These are phyloP conservation scores for Umbelopsis sp. DNA, from an alignment of 192 early-diverging fungal species.

Conservation along the genomic window DNA sequence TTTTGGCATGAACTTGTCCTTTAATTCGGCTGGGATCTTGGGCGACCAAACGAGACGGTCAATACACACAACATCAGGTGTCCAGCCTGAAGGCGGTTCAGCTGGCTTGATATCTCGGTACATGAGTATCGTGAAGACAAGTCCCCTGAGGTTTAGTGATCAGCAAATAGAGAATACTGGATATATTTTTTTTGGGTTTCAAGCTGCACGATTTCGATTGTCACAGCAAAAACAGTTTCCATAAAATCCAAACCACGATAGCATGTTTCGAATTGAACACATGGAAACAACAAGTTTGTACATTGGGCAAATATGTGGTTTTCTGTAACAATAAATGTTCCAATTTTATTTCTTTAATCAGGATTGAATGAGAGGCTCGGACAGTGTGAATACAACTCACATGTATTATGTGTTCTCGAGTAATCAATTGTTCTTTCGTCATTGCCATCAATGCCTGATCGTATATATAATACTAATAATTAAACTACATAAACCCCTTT, in stretches of 20 bases:
- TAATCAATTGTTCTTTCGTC: slow-evolving; percentile 1
- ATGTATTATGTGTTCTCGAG: slow-evolving; percentile 19
- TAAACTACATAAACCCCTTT: background rate
- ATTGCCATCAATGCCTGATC: slow-evolving; percentile 1
- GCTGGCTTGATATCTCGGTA: slow-evolving; percentile 34
- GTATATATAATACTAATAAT: background rate
- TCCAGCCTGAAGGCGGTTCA: slow-evolving; percentile 29
- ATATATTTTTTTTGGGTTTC: too few species aligned
- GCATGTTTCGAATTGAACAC: too few species aligned
- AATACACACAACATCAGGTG: slow-evolving; percentile 28
- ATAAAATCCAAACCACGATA: too few species aligned
- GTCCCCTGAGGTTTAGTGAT: too few species aligned
- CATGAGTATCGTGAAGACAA: background rate
- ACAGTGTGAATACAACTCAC: slow-evolving; percentile 20
- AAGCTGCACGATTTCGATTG: too few species aligned
- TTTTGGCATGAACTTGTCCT: slow-evolving; percentile 24
- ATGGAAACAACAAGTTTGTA: too few species aligned
- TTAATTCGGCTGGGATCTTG: slow-evolving; percentile 24
- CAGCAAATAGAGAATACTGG: too few species aligned
- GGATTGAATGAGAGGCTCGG: slow-evolving; percentile 10
- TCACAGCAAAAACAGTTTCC: too few species aligned
- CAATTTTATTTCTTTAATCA: background rate
- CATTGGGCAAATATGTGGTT: too few species aligned
- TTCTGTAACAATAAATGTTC: background rate
- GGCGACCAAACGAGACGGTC: slow-evolving; percentile 35